A percentile compares a stretch with the other conserved stretches of the same genome.
These are phyloP conservation scores for Pulveroboletus sp. DNA, from an alignment of 768 basidiomycete species.

Conservation along the genomic window DNA sequence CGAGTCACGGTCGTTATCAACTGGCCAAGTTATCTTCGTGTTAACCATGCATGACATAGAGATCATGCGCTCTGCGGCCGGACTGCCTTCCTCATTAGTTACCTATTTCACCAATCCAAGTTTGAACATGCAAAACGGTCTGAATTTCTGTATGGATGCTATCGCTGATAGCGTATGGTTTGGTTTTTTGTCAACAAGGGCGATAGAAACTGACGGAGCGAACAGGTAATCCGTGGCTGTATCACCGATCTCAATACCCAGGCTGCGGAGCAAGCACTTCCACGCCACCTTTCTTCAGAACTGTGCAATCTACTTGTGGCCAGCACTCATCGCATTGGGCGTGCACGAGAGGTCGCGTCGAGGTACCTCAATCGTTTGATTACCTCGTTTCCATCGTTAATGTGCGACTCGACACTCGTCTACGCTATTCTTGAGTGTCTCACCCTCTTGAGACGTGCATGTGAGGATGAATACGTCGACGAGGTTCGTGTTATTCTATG, in stretches of 20 bases:
- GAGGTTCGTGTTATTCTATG: slow-evolving; percentile 54
- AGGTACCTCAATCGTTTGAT: slow-evolving; percentile 83
- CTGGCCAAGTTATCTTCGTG: slow-evolving; percentile 83
- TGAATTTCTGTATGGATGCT: slow-evolving; percentile 78
- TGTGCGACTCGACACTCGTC: slow-evolving; percentile 86
- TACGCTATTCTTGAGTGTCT: slow-evolving; percentile 88
- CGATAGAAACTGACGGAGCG: neutral
- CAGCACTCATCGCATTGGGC: slow-evolving; percentile 78
- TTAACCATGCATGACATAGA: slow-evolving; percentile 87
- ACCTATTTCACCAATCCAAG: slow-evolving; percentile 87
- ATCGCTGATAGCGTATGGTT: slow-evolving; percentile 74
- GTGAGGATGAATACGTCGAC: slow-evolving; percentile 87
- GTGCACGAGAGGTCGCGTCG: slow-evolving; percentile 77
- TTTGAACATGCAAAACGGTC: slow-evolving; percentile 63
- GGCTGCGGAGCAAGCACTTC: slow-evolving; percentile 77
- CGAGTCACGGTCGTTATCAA: slow-evolving; percentile 70
- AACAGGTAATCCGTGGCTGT: slow-evolving; percentile 75
- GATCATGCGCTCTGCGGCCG: slow-evolving; percentile 74
- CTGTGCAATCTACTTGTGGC: slow-evolving; percentile 69
- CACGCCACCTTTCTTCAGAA: slow-evolving; percentile 62
- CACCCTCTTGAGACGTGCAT: slow-evolving; percentile 80
- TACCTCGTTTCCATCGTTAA: slow-evolving; percentile 87
- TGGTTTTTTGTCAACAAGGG: neutral
- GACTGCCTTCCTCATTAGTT: slow-evolving; percentile 76
- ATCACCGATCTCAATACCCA: slow-evolving; percentile 66